These are phyloP conservation scores for Sarcomyxa edulis DNA, from an alignment of 768 basidiomycete species.

Conservation along the genomic window DNA sequence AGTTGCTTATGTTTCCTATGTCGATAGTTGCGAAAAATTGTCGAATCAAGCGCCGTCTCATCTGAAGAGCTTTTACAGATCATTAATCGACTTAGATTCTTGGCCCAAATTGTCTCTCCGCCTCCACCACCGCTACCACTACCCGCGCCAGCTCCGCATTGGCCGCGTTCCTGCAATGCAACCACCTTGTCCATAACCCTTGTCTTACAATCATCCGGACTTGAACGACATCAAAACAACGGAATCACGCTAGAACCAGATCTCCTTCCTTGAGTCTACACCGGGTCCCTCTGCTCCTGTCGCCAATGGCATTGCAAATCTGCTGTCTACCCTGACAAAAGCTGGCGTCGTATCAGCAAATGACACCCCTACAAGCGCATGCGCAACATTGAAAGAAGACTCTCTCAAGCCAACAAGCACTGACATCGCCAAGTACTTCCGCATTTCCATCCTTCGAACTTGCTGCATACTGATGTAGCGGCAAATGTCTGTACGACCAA, in stretches of 20 bases:
- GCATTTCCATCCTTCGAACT: background rate
- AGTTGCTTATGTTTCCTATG: conserved; percentile 1
- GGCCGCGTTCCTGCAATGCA: conserved; percentile 9
- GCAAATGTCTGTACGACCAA: conserved; percentile 67
- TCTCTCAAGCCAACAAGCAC: conserved; percentile 36
- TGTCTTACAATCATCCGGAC: too few species aligned
- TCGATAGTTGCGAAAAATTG: conserved; percentile 58
- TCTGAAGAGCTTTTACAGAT: conserved; percentile 78
- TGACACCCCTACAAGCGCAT: conserved; percentile 46
- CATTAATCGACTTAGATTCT: conserved; percentile 58
- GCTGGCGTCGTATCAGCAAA: conserved; percentile 67
- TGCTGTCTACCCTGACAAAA: conserved; percentile 67
- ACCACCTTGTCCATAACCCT: too few species aligned
- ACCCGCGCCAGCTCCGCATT: conserved; percentile 13
- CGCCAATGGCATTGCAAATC: conserved; percentile 42
- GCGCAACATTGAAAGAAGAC: conserved; percentile 34
- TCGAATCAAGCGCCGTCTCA: conserved; percentile 77
- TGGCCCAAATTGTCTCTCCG: conserved; percentile 42
- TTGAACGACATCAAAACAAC: too few species aligned
- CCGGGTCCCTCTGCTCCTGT: conserved; percentile 21
- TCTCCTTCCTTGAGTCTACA: too few species aligned
- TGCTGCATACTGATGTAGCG: too few species aligned
- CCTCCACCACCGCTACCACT: conserved; percentile 31
- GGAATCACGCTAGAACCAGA: too few species aligned
- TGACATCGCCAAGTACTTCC: conserved; percentile 67